Percentiles rank a stretch among this genome's conserved stretches.
These are phyloP conservation scores for Pythium diclinum DNA, from an alignment of 352 stramenopile species.

Conservation along the genomic window DNA sequence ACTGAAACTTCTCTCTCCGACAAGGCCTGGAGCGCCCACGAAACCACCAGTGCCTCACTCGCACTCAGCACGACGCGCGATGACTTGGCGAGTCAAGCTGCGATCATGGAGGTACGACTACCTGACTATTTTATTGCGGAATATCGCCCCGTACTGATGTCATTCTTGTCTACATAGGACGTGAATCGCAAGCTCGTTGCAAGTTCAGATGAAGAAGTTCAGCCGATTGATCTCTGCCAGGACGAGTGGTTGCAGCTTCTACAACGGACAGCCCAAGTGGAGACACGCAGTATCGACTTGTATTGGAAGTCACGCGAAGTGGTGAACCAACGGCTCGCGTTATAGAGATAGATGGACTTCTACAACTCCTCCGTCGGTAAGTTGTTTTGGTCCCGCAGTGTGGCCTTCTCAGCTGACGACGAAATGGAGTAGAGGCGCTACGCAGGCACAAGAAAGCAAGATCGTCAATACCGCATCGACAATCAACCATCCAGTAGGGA, in stretches of 20 bases:
- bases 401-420: constrained; percentile 64
- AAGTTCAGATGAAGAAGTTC: neutral
- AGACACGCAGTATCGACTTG: constrained; percentile 18
- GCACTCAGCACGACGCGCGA: constrained; percentile 2
- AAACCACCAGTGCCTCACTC: constrained; percentile 5
- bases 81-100: constrained; percentile 10
- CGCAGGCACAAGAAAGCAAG: neutral
- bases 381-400: constrained; percentile 48
- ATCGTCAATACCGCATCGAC: constrained; percentile 1
- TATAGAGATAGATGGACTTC: constrained; percentile 13
- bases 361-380: constrained; percentile 61
- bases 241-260: constrained; percentile 25
- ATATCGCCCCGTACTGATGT: neutral
- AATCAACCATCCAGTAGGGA: neutral
- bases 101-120: constrained; percentile 5
- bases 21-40: neutral
- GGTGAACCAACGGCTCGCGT: constrained; percentile 28
- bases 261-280: constrained; percentile 16
- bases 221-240: constrained; percentile 18
- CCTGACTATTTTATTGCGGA: neutral
- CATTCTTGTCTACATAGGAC: neutral
- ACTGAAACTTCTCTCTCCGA: constrained; percentile 7
- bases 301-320: constrained; percentile 29
- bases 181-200: neutral
- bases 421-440: constrained; percentile 72